Base-by-base conservation (phyloP, 2,329 filamentous ascomycete species). In the Helminthosporium solani region DNA sequence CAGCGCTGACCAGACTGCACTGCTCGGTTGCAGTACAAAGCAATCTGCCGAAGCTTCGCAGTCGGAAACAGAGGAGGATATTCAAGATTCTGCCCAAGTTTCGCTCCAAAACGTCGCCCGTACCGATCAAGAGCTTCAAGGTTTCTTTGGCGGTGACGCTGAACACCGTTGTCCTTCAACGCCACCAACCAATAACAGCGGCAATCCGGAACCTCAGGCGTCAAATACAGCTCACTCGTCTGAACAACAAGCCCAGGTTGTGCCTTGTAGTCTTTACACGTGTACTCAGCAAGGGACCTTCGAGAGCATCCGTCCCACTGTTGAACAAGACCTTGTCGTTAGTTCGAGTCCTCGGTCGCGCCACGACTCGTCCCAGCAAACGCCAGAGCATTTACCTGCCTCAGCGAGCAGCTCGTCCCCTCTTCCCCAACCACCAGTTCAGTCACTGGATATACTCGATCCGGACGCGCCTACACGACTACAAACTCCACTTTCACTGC, bases 281-380 rank as follows among this genome's bases (percentile, higher is more conserved):
- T 53, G 50, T 38, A 59, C 57, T 2, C 60, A 61, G 40, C 52
- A 61, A 12, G 49, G 57, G 7, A 42, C 40, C 8, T 27, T 33
- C 20, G 49, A 57, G 31, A 52, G 44, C 12, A 53, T 64, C 35
- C 42, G 25, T 9, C 44, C 47, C 7, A 62, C 56, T 0, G 46
- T 54, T 19, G 62, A 63, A 39, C 33, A 50, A 21, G 38, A 46
- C 12, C 5, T 28, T 31, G 25, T 16, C 30, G 33, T 15, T 37
- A 34, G 7, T 37, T n/a, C 41, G 4, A 57, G 49, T 19, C 47
- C 51, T 30, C 45, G 40, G 25, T 63, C 62, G 6, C 56, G 64
- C 18, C 63, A 64, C 60, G 61, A 66, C 43, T 66, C 64, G 9
- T 67, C 64, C 2, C 64, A 68, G 41, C 55, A 67, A 28, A 56